Base-by-base conservation (phyloP, 2,329 filamentous ascomycete species). In the Fusarium gaditjirri region DNA sequence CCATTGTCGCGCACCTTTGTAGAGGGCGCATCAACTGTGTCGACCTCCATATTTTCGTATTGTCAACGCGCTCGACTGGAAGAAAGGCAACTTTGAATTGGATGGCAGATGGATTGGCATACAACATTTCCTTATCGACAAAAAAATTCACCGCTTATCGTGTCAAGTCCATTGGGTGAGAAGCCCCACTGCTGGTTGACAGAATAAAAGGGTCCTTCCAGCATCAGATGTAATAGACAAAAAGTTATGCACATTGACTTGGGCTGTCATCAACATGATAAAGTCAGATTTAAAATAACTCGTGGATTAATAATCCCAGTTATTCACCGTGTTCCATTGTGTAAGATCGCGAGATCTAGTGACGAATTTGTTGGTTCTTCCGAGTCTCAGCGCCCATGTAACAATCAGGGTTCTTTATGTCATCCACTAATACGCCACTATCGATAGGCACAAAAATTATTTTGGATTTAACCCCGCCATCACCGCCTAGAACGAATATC, bases 1-100 rank as follows among this genome's bases (percentile, higher is more conserved):
- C 88, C 88, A 82, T 88, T 90, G 66, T 85, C 81, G 74, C 83
- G 82, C 69, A 80, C 78, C 60, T 80, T 79, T 54, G 79, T 78
- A 65, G 78, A 76, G 31, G 81, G 76, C 73, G 80, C 76, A 64
- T 81, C 78, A 49, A 79, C 74, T 33, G 77, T 80, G 69, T 79
- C 79, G 73, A 81, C 80, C 59, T 83, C 82, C 83, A 84, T 84
- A 69, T 60, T 75, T 71, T 67, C 41, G 61, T 50, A 43, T 58
- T 54, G 70, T 70, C 41, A 66, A 68, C 58, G 61, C 71, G 66
- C 59, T 63, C 64, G 61, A 58, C 68, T 54, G 49, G 60, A 53
- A 53, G 59, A 53, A 68, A 47, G 36, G 53, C 23, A 53, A 46
- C 64, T 75, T 69, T 23, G 39, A 67, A 47, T 23, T 41, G 35